A percentile compares a stretch with the other conserved stretches of the same genome.
Evolutionary conservation across 2,329 filamentous ascomycete genomes (phyloP).

Genomic region (Penicillium sp.): DNA sequence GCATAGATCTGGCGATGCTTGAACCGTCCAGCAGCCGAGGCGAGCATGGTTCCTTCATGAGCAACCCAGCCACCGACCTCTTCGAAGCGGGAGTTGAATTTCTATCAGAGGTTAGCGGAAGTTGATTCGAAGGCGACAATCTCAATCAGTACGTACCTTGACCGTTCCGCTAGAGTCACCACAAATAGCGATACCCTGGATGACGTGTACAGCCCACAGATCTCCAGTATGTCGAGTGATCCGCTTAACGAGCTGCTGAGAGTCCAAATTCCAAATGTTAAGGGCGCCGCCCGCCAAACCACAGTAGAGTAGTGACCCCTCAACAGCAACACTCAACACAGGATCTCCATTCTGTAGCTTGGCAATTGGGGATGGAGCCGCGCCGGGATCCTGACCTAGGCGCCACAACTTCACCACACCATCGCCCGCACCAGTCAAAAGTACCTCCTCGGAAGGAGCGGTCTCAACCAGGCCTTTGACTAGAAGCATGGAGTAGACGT

Average conservation of each 20-base stretch:
- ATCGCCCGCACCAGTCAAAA: slow-evolving; percentile 90
- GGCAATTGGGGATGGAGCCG: slow-evolving; percentile 69
- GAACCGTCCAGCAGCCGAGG: slow-evolving; percentile 72
- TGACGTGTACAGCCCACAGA: slow-evolving; percentile 81
- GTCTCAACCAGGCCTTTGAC: slow-evolving; percentile 71
- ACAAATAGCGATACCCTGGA: slow-evolving; percentile 81
- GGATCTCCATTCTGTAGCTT: slow-evolving; percentile 63
- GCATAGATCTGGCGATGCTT: slow-evolving; percentile 79
- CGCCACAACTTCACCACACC: slow-evolving; percentile 95
- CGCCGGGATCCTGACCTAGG: slow-evolving; percentile 59
- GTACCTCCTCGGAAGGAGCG: slow-evolving; percentile 66
- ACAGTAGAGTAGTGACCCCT: slow-evolving; percentile 89
- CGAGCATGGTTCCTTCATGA: slow-evolving; percentile 81
- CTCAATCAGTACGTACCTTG: slow-evolving; percentile 59
- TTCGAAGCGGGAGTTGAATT: slow-evolving; percentile 80
- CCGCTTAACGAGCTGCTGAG: slow-evolving; percentile 81
- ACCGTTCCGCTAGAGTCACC: slow-evolving; percentile 86
- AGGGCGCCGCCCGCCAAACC: slow-evolving; percentile 84
- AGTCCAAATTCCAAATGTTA: slow-evolving; percentile 96
- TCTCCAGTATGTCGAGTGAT: slow-evolving; percentile 79
- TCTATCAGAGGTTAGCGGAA: slow-evolving; percentile 41
- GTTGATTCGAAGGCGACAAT: background rate
- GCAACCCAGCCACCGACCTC: slow-evolving; percentile 76
- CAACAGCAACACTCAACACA: slow-evolving; percentile 76
- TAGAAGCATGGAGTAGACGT: slow-evolving; percentile 94